A percentile compares a stretch with the other conserved stretches of the same genome.
These are phyloP conservation scores for Colletotrichum shisoi DNA, from an alignment of 2,329 filamentous ascomycete genomes.

Conservation along the genomic window DNA sequence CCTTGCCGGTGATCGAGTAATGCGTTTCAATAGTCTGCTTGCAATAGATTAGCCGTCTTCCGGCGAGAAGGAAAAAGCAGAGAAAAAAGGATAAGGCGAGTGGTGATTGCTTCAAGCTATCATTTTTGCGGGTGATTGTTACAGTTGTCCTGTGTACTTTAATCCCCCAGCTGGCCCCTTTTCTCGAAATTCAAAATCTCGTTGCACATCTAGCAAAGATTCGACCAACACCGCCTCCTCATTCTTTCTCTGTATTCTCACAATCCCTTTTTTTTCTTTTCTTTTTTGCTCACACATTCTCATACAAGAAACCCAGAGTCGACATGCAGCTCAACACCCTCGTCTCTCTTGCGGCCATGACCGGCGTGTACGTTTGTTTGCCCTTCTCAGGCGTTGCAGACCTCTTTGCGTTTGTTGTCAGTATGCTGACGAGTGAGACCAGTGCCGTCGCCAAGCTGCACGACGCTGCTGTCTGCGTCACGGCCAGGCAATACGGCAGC, in stretches of 20 bases:
- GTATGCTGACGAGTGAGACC: not conserved
- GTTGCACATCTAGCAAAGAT: not conserved
- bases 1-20: not conserved
- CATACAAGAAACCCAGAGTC: not conserved
- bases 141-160: not conserved
- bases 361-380: conserved; percentile 5
- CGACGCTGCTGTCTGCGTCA: conserved; percentile 29
- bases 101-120: not conserved
- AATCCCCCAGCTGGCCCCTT: not conserved
- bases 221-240: too few relatives aligned
- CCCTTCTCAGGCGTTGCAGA: too few relatives aligned
- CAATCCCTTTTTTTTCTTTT: too few relatives aligned
- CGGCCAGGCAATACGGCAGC: not conserved
- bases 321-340: conserved; percentile 9
- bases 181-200: not conserved
- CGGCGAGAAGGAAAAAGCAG: not conserved
- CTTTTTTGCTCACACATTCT: too few relatives aligned
- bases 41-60: not conserved
- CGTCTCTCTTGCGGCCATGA: not conserved
- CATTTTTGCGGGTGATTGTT: too few relatives aligned
- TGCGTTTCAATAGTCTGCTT: conserved; percentile 3
- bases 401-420: not conserved
- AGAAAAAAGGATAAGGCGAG: not conserved
- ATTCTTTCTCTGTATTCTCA: too few relatives aligned
- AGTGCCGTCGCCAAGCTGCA: conserved; percentile 30